A percentile compares a stretch with the other conserved stretches of the same genome.
Conservation (phyloP, 805 yeast species). For the Metschnikowia baotianmanensis region DNA sequence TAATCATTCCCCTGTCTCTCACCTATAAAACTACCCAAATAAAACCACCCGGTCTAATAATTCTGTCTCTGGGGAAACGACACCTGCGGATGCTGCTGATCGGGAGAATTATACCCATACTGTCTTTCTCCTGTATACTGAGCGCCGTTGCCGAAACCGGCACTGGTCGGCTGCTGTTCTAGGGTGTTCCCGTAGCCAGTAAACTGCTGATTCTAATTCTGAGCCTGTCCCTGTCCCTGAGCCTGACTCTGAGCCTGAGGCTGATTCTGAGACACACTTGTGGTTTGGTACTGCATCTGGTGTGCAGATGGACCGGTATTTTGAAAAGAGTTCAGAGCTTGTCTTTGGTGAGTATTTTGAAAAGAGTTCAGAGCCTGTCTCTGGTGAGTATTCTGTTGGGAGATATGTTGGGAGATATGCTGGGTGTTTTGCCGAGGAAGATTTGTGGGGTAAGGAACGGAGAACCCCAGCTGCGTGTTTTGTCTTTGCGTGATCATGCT, state of each 20-base stretch:
- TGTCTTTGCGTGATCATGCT: slow-evolving; percentile 16
- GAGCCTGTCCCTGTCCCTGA: not conserved
- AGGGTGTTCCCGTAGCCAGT: slow-evolving; percentile 2
- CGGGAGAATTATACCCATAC: not conserved
- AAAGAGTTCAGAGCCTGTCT: too few relatives aligned
- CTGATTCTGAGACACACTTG: too few relatives aligned
- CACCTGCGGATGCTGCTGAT: slow-evolving; percentile 1
- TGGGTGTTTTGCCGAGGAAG: not conserved
- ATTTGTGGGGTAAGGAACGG: slow-evolving; percentile 9
- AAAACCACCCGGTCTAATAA: slow-evolving; percentile 1
- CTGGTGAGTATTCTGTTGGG: too few relatives aligned
- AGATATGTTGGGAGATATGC: not conserved
- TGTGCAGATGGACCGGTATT: not conserved
- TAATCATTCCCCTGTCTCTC: too few relatives aligned
- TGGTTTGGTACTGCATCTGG: too few relatives aligned
- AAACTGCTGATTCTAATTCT: not conserved
- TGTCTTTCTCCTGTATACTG: not conserved
- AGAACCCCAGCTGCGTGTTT: slow-evolving; percentile 1
- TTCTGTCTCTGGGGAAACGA: slow-evolving; percentile 4
- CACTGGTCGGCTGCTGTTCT: slow-evolving; percentile 36
- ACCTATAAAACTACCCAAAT: too few relatives aligned
- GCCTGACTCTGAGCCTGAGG: not conserved
- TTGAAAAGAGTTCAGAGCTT: not conserved
- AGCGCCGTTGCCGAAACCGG: slow-evolving; percentile 39
- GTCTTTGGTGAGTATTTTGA: too few relatives aligned